phyloP scores from a whole-genome alignment of 2,329 filamentous ascomycete species.

The Immersiporthe knoxdaviesiana region DNA sequence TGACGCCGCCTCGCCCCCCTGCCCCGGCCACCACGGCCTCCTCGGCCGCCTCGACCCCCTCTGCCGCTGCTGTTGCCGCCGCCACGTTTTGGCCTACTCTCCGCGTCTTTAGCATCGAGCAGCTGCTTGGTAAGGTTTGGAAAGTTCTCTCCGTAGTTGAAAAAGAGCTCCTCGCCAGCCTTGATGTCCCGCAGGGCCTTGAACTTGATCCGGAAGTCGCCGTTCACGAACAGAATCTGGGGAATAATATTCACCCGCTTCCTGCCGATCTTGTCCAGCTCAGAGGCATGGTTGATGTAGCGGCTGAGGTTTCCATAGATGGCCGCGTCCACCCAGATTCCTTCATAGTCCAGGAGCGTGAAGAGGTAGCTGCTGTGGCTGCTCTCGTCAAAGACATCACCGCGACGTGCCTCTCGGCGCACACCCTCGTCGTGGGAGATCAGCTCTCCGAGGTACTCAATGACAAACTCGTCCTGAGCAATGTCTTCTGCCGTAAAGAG shows the following conservation, averaged over 20 bases:
- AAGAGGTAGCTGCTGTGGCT: conserved; percentile 68
- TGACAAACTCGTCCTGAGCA: conserved; percentile 70
- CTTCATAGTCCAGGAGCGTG: conserved; percentile 61
- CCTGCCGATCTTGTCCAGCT: conserved; percentile 49
- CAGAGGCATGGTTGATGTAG: conserved; percentile 78
- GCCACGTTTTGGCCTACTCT: conserved; percentile 24
- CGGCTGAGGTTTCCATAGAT: conserved; percentile 79
- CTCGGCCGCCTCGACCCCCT: conserved; percentile 23
- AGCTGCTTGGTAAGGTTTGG: conserved; percentile 62
- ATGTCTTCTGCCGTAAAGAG: conserved; percentile 73
- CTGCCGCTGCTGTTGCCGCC: conserved; percentile 11
- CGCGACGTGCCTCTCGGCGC: conserved; percentile 64
- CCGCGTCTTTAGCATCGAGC: conserved; percentile 46
- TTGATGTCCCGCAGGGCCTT: conserved; percentile 68
- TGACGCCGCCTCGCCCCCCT: conserved; percentile 25
- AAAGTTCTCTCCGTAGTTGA: conserved; percentile 76
- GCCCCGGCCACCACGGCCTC: conserved; percentile 27
- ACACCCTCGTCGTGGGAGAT: conserved; percentile 72
- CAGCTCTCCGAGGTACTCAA: conserved; percentile 80
- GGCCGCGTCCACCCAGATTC: conserved; percentile 73
- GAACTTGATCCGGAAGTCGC: conserved; percentile 76
- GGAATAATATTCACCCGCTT: conserved; percentile 61
- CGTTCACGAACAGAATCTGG: conserved; percentile 72
- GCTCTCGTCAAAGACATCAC: conserved; percentile 64
- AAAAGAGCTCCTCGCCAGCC: conserved; percentile 77